phyloP scores from a whole-genome alignment of 208 protist genomes.

The Spongospora subterranea region DNA sequence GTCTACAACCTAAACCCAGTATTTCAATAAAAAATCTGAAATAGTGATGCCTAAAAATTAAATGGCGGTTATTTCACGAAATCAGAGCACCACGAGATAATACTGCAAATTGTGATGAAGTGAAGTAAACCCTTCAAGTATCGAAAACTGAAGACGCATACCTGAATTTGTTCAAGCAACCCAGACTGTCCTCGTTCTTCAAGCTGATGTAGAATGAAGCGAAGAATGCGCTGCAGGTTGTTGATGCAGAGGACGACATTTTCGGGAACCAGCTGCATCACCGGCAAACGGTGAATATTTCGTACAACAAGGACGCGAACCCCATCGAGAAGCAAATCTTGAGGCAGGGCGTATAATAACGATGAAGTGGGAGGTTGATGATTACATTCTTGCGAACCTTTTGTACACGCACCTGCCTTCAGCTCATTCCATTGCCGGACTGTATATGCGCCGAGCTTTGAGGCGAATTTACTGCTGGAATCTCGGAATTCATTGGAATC shows the following conservation, averaged over 20 bases:
- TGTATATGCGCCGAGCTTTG: slow-evolving; percentile 31
- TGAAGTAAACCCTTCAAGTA: neutral
- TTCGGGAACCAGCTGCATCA: slow-evolving; percentile 23
- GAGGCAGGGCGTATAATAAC: slow-evolving; percentile 7
- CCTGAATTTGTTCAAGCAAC: neutral
- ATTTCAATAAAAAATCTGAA: too few relatives aligned
- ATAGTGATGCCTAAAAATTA: too few relatives aligned
- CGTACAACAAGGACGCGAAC: slow-evolving; percentile 26
- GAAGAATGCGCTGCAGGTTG: slow-evolving; percentile 47
- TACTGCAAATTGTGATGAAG: neutral
- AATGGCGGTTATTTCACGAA: too few relatives aligned
- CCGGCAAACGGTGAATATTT: slow-evolving; percentile 38
- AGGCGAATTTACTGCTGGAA: neutral
- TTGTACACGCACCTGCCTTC: neutral
- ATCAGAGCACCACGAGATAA: too few relatives aligned
- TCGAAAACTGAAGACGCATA: neutral
- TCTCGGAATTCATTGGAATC: slow-evolving; percentile 30
- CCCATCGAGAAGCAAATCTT: slow-evolving; percentile 17
- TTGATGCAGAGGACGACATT: slow-evolving; percentile 53
- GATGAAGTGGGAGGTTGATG: neutral
- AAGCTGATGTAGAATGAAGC: slow-evolving; percentile 49
- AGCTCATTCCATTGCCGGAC: slow-evolving; percentile 44
- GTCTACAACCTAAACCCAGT: slow-evolving; percentile 28
- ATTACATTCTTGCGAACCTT: too few relatives aligned
- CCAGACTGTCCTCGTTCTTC: neutral